Conservation (phyloP, 805 yeast species). For the Vanderwaltozyma yarrowii region DNA sequence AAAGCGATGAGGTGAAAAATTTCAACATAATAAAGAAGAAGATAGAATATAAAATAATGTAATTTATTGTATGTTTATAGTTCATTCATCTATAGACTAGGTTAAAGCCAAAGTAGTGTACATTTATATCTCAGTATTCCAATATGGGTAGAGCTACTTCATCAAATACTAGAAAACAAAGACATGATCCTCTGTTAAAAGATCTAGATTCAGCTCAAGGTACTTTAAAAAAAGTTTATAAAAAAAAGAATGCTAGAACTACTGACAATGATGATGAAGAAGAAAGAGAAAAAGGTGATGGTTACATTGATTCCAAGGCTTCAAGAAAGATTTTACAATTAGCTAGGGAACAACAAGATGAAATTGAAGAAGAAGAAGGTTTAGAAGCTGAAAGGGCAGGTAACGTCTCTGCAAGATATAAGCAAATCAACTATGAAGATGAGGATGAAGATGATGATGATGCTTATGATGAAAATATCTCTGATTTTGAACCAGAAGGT, state of each 20-base stretch:
- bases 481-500: constrained; percentile 44
- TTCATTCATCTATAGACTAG: not conserved
- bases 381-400: constrained; percentile 20
- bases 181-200: constrained; percentile 73
- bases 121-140: not conserved
- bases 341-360: constrained; percentile 91
- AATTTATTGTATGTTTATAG: not conserved
- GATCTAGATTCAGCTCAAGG: constrained; percentile 74
- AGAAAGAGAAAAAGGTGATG: constrained; percentile 37
- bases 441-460: constrained; percentile 42
- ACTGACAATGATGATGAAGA: constrained; percentile 31
- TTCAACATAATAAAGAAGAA: not conserved
- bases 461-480: constrained; percentile 33
- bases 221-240: constrained; percentile 41
- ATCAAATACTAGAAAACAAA: constrained; percentile 41
- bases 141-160: constrained; percentile 60
- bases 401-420: constrained; percentile 26
- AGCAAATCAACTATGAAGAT: constrained; percentile 31
- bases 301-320: constrained; percentile 65
- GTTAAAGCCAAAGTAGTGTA: not conserved
- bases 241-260: constrained; percentile 25
- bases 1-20: constrained; percentile 4
- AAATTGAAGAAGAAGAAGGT: constrained; percentile 61
- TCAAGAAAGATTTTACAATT: constrained; percentile 80
- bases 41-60: not conserved